Conservation (phyloP, 768 basidiomycete genomes). For the Xerocomellus chrysenteron region DNA sequence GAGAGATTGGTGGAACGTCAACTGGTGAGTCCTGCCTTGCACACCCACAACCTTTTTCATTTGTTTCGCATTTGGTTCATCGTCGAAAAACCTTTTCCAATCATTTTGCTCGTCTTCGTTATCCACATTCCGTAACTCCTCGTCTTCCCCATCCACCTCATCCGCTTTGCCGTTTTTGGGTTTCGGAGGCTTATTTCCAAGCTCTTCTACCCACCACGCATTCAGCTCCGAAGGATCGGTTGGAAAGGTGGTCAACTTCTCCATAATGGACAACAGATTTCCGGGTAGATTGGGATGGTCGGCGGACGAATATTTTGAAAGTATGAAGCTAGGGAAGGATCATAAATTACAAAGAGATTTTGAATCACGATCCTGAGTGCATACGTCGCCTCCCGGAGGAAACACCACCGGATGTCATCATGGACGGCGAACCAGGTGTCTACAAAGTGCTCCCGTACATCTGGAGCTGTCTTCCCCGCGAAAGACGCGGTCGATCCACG, state of each 20-base stretch:
- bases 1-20: slow-evolving; percentile 75
- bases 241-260: slow-evolving; percentile 71
- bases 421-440: slow-evolving; percentile 73
- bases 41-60: slow-evolving; percentile 38
- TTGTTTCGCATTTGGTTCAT: slow-evolving; percentile 42
- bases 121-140: slow-evolving; percentile 34
- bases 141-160: slow-evolving; percentile 34
- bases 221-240: slow-evolving; percentile 66
- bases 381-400: slow-evolving; percentile 76
- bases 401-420: slow-evolving; percentile 89
- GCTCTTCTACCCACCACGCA: slow-evolving; percentile 75
- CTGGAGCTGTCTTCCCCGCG: slow-evolving; percentile 47
- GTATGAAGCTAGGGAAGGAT: slow-evolving; percentile 18
- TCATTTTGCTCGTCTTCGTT: slow-evolving; percentile 50
- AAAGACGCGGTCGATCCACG: slow-evolving; percentile 17
- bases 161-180: slow-evolving; percentile 44
- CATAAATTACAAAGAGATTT: neutral
- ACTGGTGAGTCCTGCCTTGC: slow-evolving; percentile 51
- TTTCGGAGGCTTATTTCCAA: slow-evolving; percentile 57
- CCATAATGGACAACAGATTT: slow-evolving; percentile 65
- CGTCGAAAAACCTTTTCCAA: slow-evolving; percentile 86
- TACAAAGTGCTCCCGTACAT: slow-evolving; percentile 63
- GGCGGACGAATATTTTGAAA: slow-evolving; percentile 26
- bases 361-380: slow-evolving; percentile 15
- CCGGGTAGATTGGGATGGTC: slow-evolving; percentile 41